Evolutionary conservation across 2,329 filamentous ascomycete species (phyloP), one percentile per base, ranked within the genome.

Genomic region (Colletotrichum chrysophilum): DNA sequence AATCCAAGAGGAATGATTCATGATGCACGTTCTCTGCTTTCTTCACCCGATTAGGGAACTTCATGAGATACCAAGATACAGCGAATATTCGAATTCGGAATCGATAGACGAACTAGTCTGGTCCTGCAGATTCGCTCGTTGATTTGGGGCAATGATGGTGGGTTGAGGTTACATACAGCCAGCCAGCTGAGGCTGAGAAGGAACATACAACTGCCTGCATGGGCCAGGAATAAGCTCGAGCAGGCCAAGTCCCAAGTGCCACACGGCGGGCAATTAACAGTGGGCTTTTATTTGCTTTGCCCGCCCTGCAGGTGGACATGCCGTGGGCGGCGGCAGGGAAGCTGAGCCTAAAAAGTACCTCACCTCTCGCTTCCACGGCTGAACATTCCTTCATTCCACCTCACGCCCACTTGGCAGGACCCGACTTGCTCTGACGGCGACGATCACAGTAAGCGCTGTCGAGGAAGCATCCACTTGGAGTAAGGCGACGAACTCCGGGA

Each of bases 371-470:
- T 61, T 24, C 58, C 28, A n/a, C 30, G 32, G 58, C 58, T 61
- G 34, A 64, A n/a, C 61, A 64, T 38, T 43, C 32, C 36, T 48
- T 38, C 21, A 14, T 48, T 28, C 21, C n/a, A 64, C 64, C 36
- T 30, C 16, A 66, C n/a, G 28, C 30, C 32, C 58, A 34, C 30
- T 32, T 56, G 28, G 55, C 43, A 21, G 36, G 9, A 30, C 36
- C 26, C n/a, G 30, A 32, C 32, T 52, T 30, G 56, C 60, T 66
- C 61, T 61, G 30, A 61, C 24, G 24, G 12, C 52, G 60, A 55
- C 71, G 67, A 74, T 74, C 67, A 66, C 58, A 8, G 66, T 30
- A n/a, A 61, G 52, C 30, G 32, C 68, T 68, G 36, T 52, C 72
- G 10, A 48, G 13, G 16, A 26, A 7, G 24, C 14, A 6, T 18